A percentile compares a stretch with the other conserved stretches of the same genome.
These are phyloP conservation scores for Cyclotella sp. DNA, from an alignment of 108 stramenopile genomes.

Conservation along the genomic window DNA sequence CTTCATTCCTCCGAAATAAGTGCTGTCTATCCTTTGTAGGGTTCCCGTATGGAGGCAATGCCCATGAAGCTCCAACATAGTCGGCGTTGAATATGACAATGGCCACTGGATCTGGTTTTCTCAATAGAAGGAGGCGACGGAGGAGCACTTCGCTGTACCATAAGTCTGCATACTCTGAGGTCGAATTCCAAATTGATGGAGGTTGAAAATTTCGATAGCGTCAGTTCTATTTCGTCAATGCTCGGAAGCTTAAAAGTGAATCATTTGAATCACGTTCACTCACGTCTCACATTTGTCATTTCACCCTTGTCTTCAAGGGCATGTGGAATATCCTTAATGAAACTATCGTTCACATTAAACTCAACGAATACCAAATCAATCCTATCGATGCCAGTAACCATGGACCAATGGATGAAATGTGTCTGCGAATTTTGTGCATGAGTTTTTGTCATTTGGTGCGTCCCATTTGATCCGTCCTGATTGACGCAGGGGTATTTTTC, in stretches of 20 bases:
- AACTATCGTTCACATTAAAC: constrained; percentile 48
- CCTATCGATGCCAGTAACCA: constrained; percentile 15
- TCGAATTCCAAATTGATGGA: neutral
- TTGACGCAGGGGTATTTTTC: constrained; percentile 26
- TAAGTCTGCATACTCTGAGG: constrained; percentile 20
- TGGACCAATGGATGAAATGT: constrained; percentile 28
- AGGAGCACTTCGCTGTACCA: constrained; percentile 38
- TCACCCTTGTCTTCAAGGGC: constrained; percentile 41
- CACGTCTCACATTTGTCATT: neutral
- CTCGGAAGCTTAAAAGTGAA: neutral
- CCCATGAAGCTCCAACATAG: constrained; percentile 34
- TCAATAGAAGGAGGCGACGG: constrained; percentile 34
- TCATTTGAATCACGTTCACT: no score
- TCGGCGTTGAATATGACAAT: constrained; percentile 50
- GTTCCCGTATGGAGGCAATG: neutral
- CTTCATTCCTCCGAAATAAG: constrained; percentile 33
- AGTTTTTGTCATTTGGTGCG: constrained; percentile 18
- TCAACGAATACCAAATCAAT: constrained; percentile 47
- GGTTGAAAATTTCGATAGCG: neutral
- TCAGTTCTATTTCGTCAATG: neutral
- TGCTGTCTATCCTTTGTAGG: constrained; percentile 7
- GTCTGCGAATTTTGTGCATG: constrained; percentile 27
- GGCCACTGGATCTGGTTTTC: constrained; percentile 47
- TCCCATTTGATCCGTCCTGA: constrained; percentile 12
- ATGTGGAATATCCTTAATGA: constrained; percentile 35